Base-by-base conservation (phyloP, 441 rosid species). In the Gossypium lobatum region DNA sequence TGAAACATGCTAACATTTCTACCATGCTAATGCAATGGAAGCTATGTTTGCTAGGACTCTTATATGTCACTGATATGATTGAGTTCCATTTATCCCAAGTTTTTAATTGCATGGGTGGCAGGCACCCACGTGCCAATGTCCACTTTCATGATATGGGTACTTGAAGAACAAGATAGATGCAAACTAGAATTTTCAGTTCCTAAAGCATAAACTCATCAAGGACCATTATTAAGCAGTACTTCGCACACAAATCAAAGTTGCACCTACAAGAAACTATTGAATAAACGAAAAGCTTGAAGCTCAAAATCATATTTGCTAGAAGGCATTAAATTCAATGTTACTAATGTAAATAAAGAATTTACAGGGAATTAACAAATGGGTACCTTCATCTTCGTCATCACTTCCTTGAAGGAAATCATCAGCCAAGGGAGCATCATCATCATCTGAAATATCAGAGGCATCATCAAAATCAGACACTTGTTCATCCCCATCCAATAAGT, bases 341-440 rank as follows among this genome's bases (percentile, higher is more conserved):
- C 11, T 48, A 66, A 21, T 13, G 57, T 8, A 46, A 21, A 14
- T 8, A 25, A 26, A 68, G 5, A 52, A 50, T 52, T 68, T 52
- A n/a, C 9, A 50, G 8, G n/a, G 45, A 25, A 46, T 8, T 4
- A 20, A 2, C 62, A 64, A 60, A 21, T 0, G 11, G 37, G n/a
- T 63, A 86, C 93, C 93, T 79, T 86, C 90, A 67, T 79, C 37
- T 31, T 31, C 81, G 1, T 82, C 85, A 1, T 81, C 95, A 76
- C 85, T 81, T 77, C 89, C 92, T 76, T 70, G 88, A 13, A 90
- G 86, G 64, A 90, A 90, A 80, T 90, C 95, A 53, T 83, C 88
- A 0, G 84, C 87, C 62, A 88, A 79, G 0, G 87, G 85, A 61
- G 84, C 88, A 75, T 87, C 87, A 54, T 89, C 88, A 37, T 89